These are phyloP conservation scores for Candida multigemmis DNA, from an alignment of 805 yeast species.

Conservation along the genomic window DNA sequence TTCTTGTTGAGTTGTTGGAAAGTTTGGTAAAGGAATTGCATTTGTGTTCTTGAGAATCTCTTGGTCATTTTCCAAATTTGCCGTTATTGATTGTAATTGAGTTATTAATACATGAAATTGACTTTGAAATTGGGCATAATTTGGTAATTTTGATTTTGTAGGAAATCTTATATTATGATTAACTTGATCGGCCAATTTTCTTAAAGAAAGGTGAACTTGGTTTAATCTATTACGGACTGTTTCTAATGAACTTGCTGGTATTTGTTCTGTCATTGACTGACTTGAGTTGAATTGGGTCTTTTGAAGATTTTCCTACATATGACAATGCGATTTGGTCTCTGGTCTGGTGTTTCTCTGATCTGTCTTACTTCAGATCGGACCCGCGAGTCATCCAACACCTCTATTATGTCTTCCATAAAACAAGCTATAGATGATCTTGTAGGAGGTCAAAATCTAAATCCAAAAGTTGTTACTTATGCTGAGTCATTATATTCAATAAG, in stretches of 20 bases:
- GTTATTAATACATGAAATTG: constrained; percentile 79
- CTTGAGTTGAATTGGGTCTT: too few relatives aligned
- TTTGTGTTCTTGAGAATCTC: constrained; percentile 57
- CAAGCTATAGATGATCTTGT: too few relatives aligned
- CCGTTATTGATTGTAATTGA: constrained; percentile 71
- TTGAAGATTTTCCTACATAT: too few relatives aligned
- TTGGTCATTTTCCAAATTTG: constrained; percentile 53
- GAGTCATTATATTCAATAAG: constrained; percentile 42
- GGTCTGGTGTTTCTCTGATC: too few relatives aligned
- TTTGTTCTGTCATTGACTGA: too few relatives aligned
- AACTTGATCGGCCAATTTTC: constrained; percentile 27
- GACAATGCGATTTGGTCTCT: too few relatives aligned
- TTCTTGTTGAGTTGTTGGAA: constrained; percentile 80
- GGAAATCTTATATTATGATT: constrained; percentile 27
- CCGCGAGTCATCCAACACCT: too few relatives aligned
- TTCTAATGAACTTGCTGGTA: constrained; percentile 30
- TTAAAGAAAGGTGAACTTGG: constrained; percentile 32
- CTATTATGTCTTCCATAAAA: too few relatives aligned
- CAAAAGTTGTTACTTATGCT: too few relatives aligned
- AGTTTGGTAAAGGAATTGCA: constrained; percentile 74
- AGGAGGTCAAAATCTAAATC: too few relatives aligned
- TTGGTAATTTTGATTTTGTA: constrained; percentile 26
- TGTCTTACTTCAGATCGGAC: too few relatives aligned
- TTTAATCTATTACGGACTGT: constrained; percentile 30
- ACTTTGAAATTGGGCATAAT: constrained; percentile 63